Evolutionary conservation across 257 asterid species (phyloP), one percentile per base, ranked within the genome.

Genomic region (Anisodus tanguticus): DNA sequence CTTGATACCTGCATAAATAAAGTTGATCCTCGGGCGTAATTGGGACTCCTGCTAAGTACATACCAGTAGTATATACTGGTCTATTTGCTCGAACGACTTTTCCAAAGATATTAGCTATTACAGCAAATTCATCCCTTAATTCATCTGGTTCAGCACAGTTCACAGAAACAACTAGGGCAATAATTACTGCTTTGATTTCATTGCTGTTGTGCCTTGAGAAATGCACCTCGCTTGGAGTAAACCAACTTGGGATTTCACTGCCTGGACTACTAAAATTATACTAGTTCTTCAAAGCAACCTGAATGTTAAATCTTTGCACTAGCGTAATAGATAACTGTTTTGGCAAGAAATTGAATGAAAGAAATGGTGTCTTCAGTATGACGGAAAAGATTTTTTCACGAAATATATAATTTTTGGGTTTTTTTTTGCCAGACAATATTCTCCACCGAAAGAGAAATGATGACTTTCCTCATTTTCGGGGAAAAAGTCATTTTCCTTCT

Each of bases 241-340:
- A 86, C 88, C 88, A 88, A 5, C 64, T 79, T 9, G 90, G 90
- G 57, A 88, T 85, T 78, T 81, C 82, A 49, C 71, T 85, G 84
- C 90, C 87, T 11, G 88, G 90, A 70, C 80, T 62, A 35, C 88
- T 85, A 3, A 88, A 67, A 80, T 59, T 71, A 39, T 43, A 26
- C 59, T 83, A 45, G 22, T 81, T 82, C 85, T 76, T 88, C 68
- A 88, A 11, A 63, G 86, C 87, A 55, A 37, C 80, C 90, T 88
- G 90, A 54, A 26, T 51, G 41, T 15, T 26, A 84, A 84, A 12
- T 9, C 6, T 10, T 16, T 64, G 54, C 15, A 62, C 39, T 22
- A 82, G 79, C 55, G 5, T 16, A 66, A 9, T 7, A 84, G 39
- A 12, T 15, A 49, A 35, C 31, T 47, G 6, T 43, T 72, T n/a